Evolutionary conservation across 345 rosid species (phyloP).

Genomic region (Camelina neglecta): DNA sequence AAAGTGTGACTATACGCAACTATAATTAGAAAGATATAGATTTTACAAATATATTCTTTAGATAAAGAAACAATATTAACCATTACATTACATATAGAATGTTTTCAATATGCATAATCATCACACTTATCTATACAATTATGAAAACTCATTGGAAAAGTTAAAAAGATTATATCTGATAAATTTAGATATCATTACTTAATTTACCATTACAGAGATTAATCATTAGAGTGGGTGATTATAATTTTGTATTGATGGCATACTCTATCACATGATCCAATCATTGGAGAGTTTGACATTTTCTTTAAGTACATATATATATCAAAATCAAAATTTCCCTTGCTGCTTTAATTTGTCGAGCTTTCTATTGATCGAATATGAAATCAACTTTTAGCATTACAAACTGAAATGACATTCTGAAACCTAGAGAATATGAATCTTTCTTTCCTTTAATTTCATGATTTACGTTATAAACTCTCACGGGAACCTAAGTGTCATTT

Average conservation of each 20-base stretch:
- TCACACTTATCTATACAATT: slow-evolving; percentile 3
- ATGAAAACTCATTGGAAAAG: slow-evolving; percentile 12
- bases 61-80: neutral
- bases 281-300: slow-evolving; percentile 41
- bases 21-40: too few species aligned
- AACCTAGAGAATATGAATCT: neutral
- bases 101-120: neutral
- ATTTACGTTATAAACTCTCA: neutral
- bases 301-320: neutral
- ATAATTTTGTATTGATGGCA: slow-evolving; percentile 1
- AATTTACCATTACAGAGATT: slow-evolving; percentile 22
- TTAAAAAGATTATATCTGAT: neutral
- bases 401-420: neutral
- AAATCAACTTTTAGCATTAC: neutral
- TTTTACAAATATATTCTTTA: neutral
- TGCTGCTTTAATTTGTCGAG: neutral
- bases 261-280: slow-evolving; percentile 33
- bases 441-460: neutral
- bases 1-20: neutral
- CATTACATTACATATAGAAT: neutral
- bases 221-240: slow-evolving; percentile 34
- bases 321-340: neutral
- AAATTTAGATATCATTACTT: slow-evolving; percentile 24
- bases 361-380: neutral
- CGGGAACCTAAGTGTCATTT: neutral